Base-by-base conservation (phyloP, 495 filamentous ascomycete species). In the Cladorrhinum samala region DNA sequence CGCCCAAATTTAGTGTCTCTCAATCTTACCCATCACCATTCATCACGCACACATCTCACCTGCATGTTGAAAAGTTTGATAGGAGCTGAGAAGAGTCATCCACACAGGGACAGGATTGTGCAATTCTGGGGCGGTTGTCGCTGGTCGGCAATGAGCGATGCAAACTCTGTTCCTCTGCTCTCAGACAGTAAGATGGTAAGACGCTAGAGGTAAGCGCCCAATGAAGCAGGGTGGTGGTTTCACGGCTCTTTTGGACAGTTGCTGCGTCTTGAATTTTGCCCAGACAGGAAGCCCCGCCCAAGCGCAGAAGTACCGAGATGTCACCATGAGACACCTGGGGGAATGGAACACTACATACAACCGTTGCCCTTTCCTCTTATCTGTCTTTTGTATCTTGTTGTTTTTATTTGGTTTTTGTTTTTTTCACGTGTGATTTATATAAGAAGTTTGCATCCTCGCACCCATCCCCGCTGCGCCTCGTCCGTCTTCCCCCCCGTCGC, bases 271-370 rank as follows among this genome's bases (percentile, higher is more conserved):
- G n/a, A 27, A 47, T 25, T 47, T 24, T 47, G 43, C 23, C 45
- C 20, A 33, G 16, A 24, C 39, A 41, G n/a, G 45, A 47, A 47
- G 45, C 25, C 45, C 21, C 21, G 45, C 45, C n/a, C 45, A 47
- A 47, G 56, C 46, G 50, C 50, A 23, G 55, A 49, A 53, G 55
- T 53, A 57, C 55, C 55, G 50, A 57, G 44, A 57, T 57, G 55
- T 57, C 50, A 53, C 55, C 49, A 57, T 37, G 50, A 53, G 39
- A 53, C 50, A 45, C 49, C 55, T 33, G 27, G 27, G 11, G 5
- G 27, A 43, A 19, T 23, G 19, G 42, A 23, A 39, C 38, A 24
- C 41, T 49, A 57, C 42, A n/a, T 41, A 17, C 20, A 19, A 9
- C 42, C 39, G 39, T 41, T 41, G 39, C 5, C 17, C 39, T n/a